Percentiles rank a stretch among this genome's conserved stretches.
Evolutionary conservation across 768 basidiomycete species (phyloP).

Genomic region (Rhizopogon vinicolor): DNA sequence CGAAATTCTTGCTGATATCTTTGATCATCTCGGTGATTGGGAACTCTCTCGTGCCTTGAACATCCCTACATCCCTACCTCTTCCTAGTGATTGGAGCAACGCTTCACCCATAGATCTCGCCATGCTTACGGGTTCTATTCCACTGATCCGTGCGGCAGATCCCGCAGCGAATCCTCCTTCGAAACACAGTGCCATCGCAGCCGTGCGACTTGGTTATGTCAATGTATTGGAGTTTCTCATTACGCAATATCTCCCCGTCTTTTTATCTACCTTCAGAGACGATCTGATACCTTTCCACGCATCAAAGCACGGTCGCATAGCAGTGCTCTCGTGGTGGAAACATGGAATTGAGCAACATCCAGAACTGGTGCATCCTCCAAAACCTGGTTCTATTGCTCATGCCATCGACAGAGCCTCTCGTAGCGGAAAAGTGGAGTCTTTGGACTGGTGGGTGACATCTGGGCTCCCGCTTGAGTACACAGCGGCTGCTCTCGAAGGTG

Average conservation of each 20-base stretch:
- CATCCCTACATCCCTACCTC: constrained; percentile 62
- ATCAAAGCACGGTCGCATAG: constrained; percentile 65
- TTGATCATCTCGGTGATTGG: constrained; percentile 82
- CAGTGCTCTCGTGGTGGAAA: constrained; percentile 82
- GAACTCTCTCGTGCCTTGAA: constrained; percentile 76
- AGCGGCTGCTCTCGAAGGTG: constrained; percentile 74
- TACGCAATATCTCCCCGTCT: constrained; percentile 58
- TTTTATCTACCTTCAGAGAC: constrained; percentile 58
- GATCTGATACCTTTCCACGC: constrained; percentile 76
- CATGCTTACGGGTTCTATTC: constrained; percentile 61
- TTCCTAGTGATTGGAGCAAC: constrained; percentile 66
- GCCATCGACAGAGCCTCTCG: constrained; percentile 78
- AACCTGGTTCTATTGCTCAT: constrained; percentile 52
- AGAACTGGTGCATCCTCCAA: constrained; percentile 53
- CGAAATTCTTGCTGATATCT: constrained; percentile 71
- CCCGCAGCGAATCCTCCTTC: constrained; percentile 58
- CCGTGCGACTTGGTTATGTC: constrained; percentile 72
- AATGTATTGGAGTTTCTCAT: constrained; percentile 73
- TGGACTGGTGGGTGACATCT: constrained; percentile 80
- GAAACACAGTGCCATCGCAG: constrained; percentile 59
- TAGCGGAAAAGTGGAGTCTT: constrained; percentile 65
- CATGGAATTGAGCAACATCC: constrained; percentile 56
- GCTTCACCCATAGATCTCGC: constrained; percentile 68
- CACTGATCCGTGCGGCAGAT: constrained; percentile 55
- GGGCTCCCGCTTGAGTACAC: constrained; percentile 68